Evolutionary conservation across 1,139 yeast genomes (phyloP).

Genomic region (Hemisphaericaspora lyxosophila): DNA sequence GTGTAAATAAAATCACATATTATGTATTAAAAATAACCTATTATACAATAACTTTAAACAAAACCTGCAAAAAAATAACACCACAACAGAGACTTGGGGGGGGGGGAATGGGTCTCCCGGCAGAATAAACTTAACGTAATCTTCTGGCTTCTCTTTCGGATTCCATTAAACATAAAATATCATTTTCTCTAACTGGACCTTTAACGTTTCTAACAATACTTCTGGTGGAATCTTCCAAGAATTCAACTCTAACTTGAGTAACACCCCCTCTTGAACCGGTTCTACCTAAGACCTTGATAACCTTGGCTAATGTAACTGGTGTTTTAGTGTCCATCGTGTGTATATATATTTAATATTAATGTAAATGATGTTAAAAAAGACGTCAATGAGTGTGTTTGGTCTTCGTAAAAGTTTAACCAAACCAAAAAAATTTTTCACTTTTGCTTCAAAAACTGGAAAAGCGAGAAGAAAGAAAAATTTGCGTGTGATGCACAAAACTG

Average conservation of each 20-base stretch:
- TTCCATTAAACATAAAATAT: conserved; percentile 98
- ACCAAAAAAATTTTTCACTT: no score
- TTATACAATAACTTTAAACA: not conserved
- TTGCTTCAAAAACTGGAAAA: no score
- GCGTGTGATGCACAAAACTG: no score
- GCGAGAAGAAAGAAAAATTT: no score
- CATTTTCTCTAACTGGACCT: conserved; percentile 99
- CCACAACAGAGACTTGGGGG: not conserved
- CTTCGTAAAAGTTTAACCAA: no score
- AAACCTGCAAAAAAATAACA: not conserved
- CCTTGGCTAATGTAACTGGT: conserved; percentile 99
- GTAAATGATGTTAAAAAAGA: no score
- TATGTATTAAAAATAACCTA: not conserved
- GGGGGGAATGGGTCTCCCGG: not conserved
- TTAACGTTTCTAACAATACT: conserved; percentile 99
- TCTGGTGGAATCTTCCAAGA: conserved; percentile 97
- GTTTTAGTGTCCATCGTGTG: conserved; percentile 67
- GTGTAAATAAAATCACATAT: not conserved
- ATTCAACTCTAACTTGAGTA: conserved; percentile 99
- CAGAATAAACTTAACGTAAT: conserved; percentile 39
- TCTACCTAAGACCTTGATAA: conserved; percentile 98
- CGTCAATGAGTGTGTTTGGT: no score
- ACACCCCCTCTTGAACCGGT: conserved; percentile 99
- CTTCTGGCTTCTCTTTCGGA: conserved; percentile 99
- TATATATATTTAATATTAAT: not conserved